phyloP scores from a whole-genome alignment of 805 yeast genomes.

The Cyberlindnera mississippiensis region DNA sequence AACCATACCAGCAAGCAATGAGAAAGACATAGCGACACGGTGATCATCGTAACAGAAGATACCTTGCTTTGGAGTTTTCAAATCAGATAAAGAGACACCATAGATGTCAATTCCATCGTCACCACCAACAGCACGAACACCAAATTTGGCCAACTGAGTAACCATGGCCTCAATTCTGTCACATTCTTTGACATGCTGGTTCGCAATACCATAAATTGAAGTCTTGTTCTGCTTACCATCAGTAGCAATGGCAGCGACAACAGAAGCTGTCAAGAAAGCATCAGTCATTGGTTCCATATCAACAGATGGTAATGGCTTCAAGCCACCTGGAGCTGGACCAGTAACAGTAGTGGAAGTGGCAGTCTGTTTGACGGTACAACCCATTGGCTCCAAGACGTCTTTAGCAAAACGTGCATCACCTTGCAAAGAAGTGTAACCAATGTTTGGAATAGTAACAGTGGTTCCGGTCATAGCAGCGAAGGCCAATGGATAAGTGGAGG shows the following conservation, averaged over 20 bases:
- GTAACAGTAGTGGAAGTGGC: conserved; percentile 85
- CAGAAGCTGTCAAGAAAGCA: conserved; percentile 94
- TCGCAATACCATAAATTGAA: conserved; percentile 90
- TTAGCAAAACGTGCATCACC: conserved; percentile 97
- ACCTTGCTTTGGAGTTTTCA: conserved; percentile 60
- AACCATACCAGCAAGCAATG: conserved; percentile 76
- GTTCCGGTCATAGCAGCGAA: conserved; percentile 96
- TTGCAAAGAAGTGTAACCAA: conserved; percentile 87
- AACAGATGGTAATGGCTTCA: conserved; percentile 67
- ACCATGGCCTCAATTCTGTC: conserved; percentile 96
- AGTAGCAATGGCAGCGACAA: conserved; percentile 90
- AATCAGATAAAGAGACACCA: conserved; percentile 52
- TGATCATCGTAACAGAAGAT: conserved; percentile 89
- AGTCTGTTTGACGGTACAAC: conserved; percentile 82
- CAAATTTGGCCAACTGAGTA: conserved; percentile 81
- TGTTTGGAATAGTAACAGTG: conserved; percentile 88
- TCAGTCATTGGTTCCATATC: conserved; percentile 99
- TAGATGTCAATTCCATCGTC: conserved; percentile 90
- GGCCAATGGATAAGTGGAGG: conserved; percentile 97
- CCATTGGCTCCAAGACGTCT: conserved; percentile 93
- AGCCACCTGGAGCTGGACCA: conserved; percentile 72
- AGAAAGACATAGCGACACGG: conserved; percentile 96
- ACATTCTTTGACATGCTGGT: conserved; percentile 97
- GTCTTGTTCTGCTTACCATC: conserved; percentile 47
- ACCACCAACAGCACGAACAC: conserved; percentile 77